A percentile compares a stretch with the other conserved stretches of the same genome.
Conservation (phyloP, 805 yeast species). For the Candida stauntonica region DNA sequence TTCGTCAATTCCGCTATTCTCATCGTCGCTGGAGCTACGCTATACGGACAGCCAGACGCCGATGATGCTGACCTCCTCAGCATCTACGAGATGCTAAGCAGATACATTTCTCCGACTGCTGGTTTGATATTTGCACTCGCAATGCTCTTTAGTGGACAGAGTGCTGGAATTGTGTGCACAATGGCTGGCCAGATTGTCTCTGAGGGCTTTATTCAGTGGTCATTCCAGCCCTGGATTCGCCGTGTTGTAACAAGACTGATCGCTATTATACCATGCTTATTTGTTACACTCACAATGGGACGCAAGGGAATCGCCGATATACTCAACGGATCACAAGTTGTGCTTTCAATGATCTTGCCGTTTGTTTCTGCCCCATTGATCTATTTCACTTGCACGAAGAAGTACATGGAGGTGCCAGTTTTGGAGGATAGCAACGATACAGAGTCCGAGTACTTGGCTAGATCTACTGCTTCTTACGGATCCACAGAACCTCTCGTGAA, state of each 20-base stretch:
- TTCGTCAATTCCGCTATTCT: slow-evolving; percentile 88
- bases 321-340: slow-evolving; percentile 79
- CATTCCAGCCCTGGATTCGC: slow-evolving; percentile 76
- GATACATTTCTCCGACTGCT: slow-evolving; percentile 77
- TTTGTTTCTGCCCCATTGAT: slow-evolving; percentile 86
- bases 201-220: slow-evolving; percentile 82
- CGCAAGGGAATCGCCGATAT: slow-evolving; percentile 75
- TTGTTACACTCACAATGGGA: slow-evolving; percentile 70
- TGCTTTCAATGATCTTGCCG: slow-evolving; percentile 74
- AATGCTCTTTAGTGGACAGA: slow-evolving; percentile 84
- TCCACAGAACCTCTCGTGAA: neutral
- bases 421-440: slow-evolving; percentile 8
- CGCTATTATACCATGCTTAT: slow-evolving; percentile 80
- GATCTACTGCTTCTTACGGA: slow-evolving; percentile 24
- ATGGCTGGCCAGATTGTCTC: slow-evolving; percentile 91
- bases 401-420: slow-evolving; percentile 57
- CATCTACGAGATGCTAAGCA: slow-evolving; percentile 64
- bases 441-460: slow-evolving; percentile 5
- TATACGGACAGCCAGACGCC: slow-evolving; percentile 58
- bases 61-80: slow-evolving; percentile 80
- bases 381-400: slow-evolving; percentile 68
- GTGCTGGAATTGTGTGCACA: slow-evolving; percentile 93
- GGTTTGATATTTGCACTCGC: slow-evolving; percentile 89
- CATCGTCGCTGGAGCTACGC: slow-evolving; percentile 87
- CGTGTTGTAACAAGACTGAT: slow-evolving; percentile 76